Base-by-base conservation (phyloP, 345 rosid genomes). In the Erysimum cheiranthoides region DNA sequence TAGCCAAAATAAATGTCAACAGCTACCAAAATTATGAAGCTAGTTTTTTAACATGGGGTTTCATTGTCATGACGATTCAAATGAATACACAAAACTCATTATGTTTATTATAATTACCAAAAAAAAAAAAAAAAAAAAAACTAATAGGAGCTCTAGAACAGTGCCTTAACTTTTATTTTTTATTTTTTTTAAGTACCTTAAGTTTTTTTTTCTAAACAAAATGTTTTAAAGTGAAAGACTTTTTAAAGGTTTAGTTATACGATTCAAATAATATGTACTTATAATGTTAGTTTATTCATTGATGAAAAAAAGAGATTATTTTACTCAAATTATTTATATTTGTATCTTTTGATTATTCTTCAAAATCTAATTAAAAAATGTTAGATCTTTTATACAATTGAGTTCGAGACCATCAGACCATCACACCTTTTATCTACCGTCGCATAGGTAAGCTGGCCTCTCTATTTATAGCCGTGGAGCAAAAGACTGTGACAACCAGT, bases 1-100 rank as follows among this genome's bases (percentile, higher is more conserved):
- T 25, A 57, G 34, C 30, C 42, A 40, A 56, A 28, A n/a, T 73
- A 38, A 62, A 56, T 74, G 66, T 35, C 58, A 57, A 57, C 54
- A 57, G 56, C 54, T 16, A 70, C 36, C 46, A 8, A 8, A 67
- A 25, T 56, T 30, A 31, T 4, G 6, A 13, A 10, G 5, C 2
- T 17, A 2, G 17, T 5, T 10, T 4, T 10, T 38, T 17, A 11
- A 10, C 46, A 10, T 17, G 30, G 31, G 7, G 1, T 54, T 54
- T 27, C 36, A 13, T 13, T 9, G 13, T 50, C 56, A 21, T 21
- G 13, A 10, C 28, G 2, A 50, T 50, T 18, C 54, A 8, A 16
- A 46, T 7, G 10, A 46, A 46, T 16, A 46, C 51, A 46, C 21
- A 46, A n/a, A 39, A 4, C 43, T 39, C 43, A 39, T 11, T 40